These are phyloP conservation scores for Hypoxylon sp. DNA, from an alignment of 2,329 filamentous ascomycete species.

Conservation along the genomic window DNA sequence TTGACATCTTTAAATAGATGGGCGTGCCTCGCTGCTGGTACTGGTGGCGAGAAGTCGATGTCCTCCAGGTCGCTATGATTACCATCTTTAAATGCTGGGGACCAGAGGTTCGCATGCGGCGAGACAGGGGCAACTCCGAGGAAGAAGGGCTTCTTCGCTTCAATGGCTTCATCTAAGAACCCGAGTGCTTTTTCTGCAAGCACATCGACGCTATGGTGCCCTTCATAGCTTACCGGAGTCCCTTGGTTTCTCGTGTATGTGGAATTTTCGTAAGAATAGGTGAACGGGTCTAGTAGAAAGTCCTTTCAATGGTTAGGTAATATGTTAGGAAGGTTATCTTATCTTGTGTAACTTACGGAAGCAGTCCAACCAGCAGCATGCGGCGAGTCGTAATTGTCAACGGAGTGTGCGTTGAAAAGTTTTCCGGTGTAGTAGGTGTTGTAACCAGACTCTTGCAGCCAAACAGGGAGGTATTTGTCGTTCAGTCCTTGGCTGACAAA, in stretches of 20 bases:
- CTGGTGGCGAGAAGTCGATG: conserved; percentile 64
- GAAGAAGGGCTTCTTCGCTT: conserved; percentile 69
- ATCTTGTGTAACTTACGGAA: conserved; percentile 54
- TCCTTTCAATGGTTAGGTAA: conserved; percentile 47
- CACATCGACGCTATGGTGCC: conserved; percentile 69
- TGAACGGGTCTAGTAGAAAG: conserved; percentile 72
- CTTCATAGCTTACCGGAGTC: conserved; percentile 68
- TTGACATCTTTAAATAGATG: conserved; percentile 71
- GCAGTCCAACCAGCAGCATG: conserved; percentile 71
- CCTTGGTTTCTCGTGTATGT: conserved; percentile 71
- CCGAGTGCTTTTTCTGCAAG: conserved; percentile 66
- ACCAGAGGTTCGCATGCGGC: conserved; percentile 66
- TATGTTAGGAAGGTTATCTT: neutral
- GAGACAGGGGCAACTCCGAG: conserved; percentile 72
- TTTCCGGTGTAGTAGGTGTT: conserved; percentile 83
- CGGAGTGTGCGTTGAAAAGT: conserved; percentile 75
- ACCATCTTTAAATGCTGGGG: conserved; percentile 46
- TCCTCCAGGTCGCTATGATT: conserved; percentile 47
- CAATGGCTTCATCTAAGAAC: conserved; percentile 68
- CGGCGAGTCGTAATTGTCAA: conserved; percentile 73
- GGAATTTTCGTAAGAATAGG: conserved; percentile 74
- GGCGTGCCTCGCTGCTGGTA: conserved; percentile 71
- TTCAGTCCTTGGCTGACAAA: conserved; percentile 76
- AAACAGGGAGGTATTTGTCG: conserved; percentile 77
- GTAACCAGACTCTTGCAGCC: conserved; percentile 78